Evolutionary conservation across 768 basidiomycete species (phyloP), one percentile per base, ranked within the genome.

Genomic region (Boletus coccyginus): DNA sequence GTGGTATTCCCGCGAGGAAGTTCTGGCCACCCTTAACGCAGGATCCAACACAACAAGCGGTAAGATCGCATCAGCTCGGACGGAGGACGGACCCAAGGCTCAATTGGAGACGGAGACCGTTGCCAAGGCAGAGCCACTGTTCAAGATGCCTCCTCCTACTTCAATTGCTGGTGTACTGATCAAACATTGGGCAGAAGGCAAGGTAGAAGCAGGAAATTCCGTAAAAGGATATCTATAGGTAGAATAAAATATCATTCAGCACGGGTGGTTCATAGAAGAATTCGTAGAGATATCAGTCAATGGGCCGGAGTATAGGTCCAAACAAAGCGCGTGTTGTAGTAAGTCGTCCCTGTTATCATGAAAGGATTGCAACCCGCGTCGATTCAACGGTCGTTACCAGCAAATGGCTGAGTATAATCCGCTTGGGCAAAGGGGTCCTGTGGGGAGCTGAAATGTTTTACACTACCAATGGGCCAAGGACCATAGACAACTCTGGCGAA

Each of bases 161-260:
- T 89, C 92, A 9, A 87, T 94, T 53, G 92, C 89, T 0, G 94
- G 94, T n/a, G 83, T 90, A 32, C 70, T 96, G 66, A 88, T 96
- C 62, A 75, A 82, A 47, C 83, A 92, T 52, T 95, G 94, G 94
- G 87, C 78, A 7, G 81, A 85, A 40, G 78, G 82, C 33, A 84
- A 77, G 67, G 77, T 82, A 40, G 59, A 82, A 70, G 32, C 73
- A 60, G 40, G 74, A 65, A 51, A 65, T 78, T 74, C 78, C 74
- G 78, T 36, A 74, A 79, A 56, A 79, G 68, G 68, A 48, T 32
- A 58, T 54, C 49, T 75, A 56, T 83, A 82, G 78, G 43, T 42
- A 21, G 5, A 2, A 8, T 10, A 31, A 31, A 21, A 29, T 21
- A 36, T 35, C 7, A 16, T 33, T 39, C 19, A 2, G n/a, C 14